These are phyloP conservation scores for Xylona heveae DNA, from an alignment of 495 filamentous ascomycete genomes.

Conservation along the genomic window DNA sequence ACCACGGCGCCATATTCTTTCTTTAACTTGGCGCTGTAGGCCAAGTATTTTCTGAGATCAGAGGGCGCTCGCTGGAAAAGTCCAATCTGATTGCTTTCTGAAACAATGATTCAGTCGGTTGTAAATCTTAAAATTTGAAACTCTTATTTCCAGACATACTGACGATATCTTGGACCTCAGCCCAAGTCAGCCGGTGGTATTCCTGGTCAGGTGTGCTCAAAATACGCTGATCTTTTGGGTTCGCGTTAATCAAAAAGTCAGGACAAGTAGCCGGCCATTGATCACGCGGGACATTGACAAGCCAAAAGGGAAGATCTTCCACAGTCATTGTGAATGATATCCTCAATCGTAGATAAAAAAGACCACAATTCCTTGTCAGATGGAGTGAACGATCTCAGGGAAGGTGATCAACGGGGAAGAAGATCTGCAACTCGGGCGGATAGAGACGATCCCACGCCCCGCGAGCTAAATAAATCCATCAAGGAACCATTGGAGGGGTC, in stretches of 20 bases:
- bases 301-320: constrained; percentile 45
- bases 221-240: constrained; percentile 33
- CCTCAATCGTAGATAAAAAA: too few relatives aligned
- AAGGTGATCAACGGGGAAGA: too few relatives aligned
- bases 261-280: constrained; percentile 46
- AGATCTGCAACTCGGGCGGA: constrained; percentile 4
- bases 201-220: constrained; percentile 40
- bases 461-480: too few relatives aligned
- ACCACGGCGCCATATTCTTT: constrained; percentile 48
- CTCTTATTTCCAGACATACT: constrained; percentile 13
- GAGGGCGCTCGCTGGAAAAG: constrained; percentile 53
- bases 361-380: too few relatives aligned
- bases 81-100: constrained; percentile 41
- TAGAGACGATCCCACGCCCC: too few relatives aligned
- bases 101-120: not conserved
- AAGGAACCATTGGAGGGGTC: too few relatives aligned
- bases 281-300: constrained; percentile 45
- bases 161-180: constrained; percentile 37
- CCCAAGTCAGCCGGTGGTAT: constrained; percentile 38
- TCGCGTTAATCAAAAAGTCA: constrained; percentile 34
- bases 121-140: constrained; percentile 1
- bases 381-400: too few relatives aligned
- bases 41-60: constrained; percentile 49
- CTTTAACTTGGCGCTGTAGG: constrained; percentile 37
- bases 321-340: constrained; percentile 7